phyloP scores from a whole-genome alignment of 345 rosid species.

The Populus deltoides region DNA sequence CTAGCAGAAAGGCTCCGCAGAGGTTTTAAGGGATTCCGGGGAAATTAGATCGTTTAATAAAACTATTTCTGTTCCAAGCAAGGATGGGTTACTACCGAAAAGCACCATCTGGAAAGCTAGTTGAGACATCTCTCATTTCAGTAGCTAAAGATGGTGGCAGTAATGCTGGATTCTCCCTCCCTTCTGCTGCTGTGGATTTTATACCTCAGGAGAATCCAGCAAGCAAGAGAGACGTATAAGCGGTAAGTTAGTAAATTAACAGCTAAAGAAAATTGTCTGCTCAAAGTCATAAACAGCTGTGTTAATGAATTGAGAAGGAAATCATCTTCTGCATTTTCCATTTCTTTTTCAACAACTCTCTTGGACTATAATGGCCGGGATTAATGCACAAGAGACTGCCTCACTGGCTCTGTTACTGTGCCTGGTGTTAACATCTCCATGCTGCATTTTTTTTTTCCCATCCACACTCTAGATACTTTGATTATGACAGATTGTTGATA shows the following conservation, averaged over 20 bases:
- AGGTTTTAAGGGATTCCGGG: slow-evolving; percentile 56
- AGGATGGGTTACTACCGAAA: slow-evolving; percentile 48
- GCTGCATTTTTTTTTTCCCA: too few species aligned
- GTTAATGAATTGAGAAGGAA: neutral
- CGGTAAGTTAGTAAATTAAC: slow-evolving; percentile 42
- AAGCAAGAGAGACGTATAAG: slow-evolving; percentile 62
- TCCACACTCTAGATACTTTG: too few species aligned
- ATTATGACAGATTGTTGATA: too few species aligned
- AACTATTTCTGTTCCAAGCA: slow-evolving; percentile 31
- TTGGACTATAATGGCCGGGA: too few species aligned
- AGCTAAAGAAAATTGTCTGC: neutral
- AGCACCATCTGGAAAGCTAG: slow-evolving; percentile 61
- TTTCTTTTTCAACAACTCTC: too few species aligned
- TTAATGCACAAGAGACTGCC: too few species aligned
- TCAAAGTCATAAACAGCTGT: neutral
- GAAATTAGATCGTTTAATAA: slow-evolving; percentile 47
- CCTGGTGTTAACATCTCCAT: too few species aligned
- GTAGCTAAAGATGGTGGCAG: slow-evolving; percentile 56
- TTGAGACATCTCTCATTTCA: slow-evolving; percentile 58
- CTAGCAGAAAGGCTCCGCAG: slow-evolving; percentile 59
- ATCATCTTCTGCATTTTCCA: too few species aligned
- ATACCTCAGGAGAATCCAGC: slow-evolving; percentile 47
- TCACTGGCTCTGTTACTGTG: too few species aligned
- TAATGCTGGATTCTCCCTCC: slow-evolving; percentile 58
- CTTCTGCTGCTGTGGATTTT: slow-evolving; percentile 48